These are phyloP conservation scores for Alternaria tenuissima DNA, from an alignment of 2,329 filamentous ascomycete genomes.

Conservation along the genomic window DNA sequence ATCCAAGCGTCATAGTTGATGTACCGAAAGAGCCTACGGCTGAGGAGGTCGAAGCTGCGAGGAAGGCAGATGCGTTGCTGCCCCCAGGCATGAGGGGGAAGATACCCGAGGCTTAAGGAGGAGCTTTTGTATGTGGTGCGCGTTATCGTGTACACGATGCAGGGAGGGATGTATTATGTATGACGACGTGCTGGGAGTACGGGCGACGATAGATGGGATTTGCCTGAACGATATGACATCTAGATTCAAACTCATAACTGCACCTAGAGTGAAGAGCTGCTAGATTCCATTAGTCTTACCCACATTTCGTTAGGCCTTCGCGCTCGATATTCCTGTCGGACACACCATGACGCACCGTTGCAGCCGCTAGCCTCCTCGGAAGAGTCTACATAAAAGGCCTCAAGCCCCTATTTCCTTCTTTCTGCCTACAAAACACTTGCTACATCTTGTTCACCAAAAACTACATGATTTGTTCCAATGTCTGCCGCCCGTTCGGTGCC, in stretches of 20 bases:
- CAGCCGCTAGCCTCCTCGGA: background rate
- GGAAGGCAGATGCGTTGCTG: slow-evolving; percentile 23
- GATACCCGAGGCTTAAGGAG: background rate
- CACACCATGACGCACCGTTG: background rate
- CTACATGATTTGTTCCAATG: too few relatives aligned
- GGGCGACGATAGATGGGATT: background rate
- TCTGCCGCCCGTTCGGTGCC: too few relatives aligned
- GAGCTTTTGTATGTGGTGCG: too few relatives aligned
- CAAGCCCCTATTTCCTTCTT: background rate
- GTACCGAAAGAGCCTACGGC: slow-evolving; percentile 55
- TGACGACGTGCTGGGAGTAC: background rate
- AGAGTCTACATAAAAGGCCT: background rate
- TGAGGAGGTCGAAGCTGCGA: slow-evolving; percentile 54
- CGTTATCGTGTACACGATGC: too few relatives aligned
- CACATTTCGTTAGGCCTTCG: background rate
- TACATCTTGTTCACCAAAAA: too few relatives aligned
- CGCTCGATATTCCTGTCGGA: too few relatives aligned
- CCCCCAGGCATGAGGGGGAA: background rate
- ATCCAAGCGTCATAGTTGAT: slow-evolving; percentile 57
- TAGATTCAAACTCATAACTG: background rate
- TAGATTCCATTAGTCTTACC: rapidly evolving
- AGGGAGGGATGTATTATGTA: rapidly evolving
- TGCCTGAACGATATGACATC: too few relatives aligned
- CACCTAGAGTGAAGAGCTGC: background rate
- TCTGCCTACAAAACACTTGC: background rate